Evolutionary conservation across 2,329 filamentous ascomycete genomes (phyloP).

Genomic region (Cladophialophora bantiana): DNA sequence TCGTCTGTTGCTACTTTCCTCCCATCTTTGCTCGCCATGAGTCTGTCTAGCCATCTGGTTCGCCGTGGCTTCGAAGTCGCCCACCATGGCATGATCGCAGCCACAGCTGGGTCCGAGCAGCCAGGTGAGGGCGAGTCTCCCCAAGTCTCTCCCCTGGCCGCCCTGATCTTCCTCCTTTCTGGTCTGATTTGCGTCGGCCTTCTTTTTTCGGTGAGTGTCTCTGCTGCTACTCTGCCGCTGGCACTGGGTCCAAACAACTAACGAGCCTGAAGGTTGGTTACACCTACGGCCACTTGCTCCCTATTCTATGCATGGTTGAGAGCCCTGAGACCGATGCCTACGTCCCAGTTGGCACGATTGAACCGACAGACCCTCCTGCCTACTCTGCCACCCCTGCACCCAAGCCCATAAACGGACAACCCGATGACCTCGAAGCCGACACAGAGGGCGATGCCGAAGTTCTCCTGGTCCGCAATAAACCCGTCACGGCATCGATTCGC

Average conservation of each 20-base stretch:
- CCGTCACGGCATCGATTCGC: slow-evolving; percentile 68
- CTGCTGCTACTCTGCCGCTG: neutral
- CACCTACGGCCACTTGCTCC: slow-evolving; percentile 66
- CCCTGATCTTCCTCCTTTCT: slow-evolving; percentile 44
- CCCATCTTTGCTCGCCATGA: slow-evolving; percentile 22
- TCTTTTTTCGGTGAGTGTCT: slow-evolving; percentile 43
- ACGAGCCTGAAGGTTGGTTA: slow-evolving; percentile 51
- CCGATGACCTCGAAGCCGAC: slow-evolving; percentile 30
- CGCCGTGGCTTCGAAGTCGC: slow-evolving; percentile 48
- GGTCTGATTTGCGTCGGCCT: slow-evolving; percentile 39
- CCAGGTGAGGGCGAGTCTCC: slow-evolving; percentile 37
- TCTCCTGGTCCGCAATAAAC: slow-evolving; percentile 59
- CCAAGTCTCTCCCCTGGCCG: slow-evolving; percentile 41
- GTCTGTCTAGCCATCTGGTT: slow-evolving; percentile 41
- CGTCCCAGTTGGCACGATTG: slow-evolving; percentile 56
- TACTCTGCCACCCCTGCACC: slow-evolving; percentile 41
- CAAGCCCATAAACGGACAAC: slow-evolving; percentile 38
- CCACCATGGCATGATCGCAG: slow-evolving; percentile 39
- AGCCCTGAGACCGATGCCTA: slow-evolving; percentile 62
- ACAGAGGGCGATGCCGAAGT: slow-evolving; percentile 54
- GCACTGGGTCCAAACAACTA: neutral
- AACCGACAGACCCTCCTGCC: slow-evolving; percentile 43
- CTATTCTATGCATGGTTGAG: slow-evolving; percentile 70
- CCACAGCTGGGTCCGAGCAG: slow-evolving; percentile 28
- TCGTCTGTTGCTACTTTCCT: slow-evolving; percentile 4